Evolutionary conservation across 1,284 basidiomycete genomes (phyloP), one percentile per base, ranked within the genome.

Genomic region (Boletellus dicymbophilus): DNA sequence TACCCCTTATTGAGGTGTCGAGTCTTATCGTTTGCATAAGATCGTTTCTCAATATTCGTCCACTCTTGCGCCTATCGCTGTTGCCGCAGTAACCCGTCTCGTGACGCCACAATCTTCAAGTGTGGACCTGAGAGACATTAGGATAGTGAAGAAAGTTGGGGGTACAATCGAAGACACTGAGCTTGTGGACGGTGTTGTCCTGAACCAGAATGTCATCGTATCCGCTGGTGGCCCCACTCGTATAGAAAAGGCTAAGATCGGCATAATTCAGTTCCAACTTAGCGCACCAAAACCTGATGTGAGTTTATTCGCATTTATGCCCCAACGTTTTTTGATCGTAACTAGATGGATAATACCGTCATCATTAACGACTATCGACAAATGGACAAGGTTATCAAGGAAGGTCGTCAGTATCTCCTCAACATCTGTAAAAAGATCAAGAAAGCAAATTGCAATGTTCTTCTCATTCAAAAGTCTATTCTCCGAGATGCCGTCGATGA

Each of bases 381-480:
- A 73, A 99, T 99, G 96, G 97, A 99, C 81, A 98, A 98, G 73
- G 96, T 99, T 56, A 88, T 99, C 71, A 99, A 99, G 73, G 97
- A 99, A 73, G 96, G 96, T 59, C 90, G 96, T 41, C 93, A 97
- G 73, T 99, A 99, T 71, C 82, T 99, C 55, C 85, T 99, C 64
- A 98, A 97, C 73, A 85, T 99, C 57, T 97, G 94, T 85, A 99
- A 99, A 75, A 95, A 94, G 74, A 99, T 99, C 77, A 99, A 98
- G 73, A 98, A 98, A 76, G 89, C 94, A 12, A 96, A 96, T 58
- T 99, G 97, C 83, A 99, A 99, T 66, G 97, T 98, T 39, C 84
- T 99, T 31, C 82, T 99, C 39, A 95, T 99, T 65, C 97, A 99
- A 78, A 99, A 99, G 73, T 98, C 95, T 34, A 99, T 99, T 66